phyloP scores from a whole-genome alignment of 495 filamentous ascomycete species.

The Trichoderma virens region DNA sequence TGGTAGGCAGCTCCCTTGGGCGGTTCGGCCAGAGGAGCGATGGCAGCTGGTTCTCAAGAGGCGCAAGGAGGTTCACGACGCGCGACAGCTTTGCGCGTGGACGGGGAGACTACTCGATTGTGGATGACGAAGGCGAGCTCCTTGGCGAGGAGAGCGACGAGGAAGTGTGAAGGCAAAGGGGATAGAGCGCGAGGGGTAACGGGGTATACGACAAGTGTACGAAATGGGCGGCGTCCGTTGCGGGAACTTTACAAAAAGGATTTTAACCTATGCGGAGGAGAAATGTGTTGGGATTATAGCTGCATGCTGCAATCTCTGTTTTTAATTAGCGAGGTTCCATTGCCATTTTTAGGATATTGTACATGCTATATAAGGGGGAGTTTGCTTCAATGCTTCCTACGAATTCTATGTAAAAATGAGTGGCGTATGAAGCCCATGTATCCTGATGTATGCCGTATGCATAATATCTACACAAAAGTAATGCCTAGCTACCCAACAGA shows the following conservation, averaged over 20 bases:
- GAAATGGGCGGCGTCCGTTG: too few species aligned
- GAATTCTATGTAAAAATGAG: too few species aligned
- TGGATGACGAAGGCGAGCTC: conserved; percentile 88
- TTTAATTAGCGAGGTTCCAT: neutral
- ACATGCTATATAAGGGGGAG: neutral
- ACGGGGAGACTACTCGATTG: conserved; percentile 74
- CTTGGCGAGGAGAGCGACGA: conserved; percentile 91
- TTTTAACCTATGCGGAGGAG: too few species aligned
- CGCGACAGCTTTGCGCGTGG: conserved; percentile 78
- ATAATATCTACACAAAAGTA: too few species aligned
- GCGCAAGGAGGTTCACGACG: conserved; percentile 63
- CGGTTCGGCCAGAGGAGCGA: conserved; percentile 27
- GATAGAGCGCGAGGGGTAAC: too few species aligned
- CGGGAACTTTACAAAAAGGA: too few species aligned
- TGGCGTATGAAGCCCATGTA: too few species aligned
- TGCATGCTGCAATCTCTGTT: neutral
- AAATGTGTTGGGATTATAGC: neutral
- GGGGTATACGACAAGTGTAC: too few species aligned
- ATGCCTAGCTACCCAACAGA: too few species aligned
- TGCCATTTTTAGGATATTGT: neutral
- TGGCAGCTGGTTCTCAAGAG: conserved; percentile 40
- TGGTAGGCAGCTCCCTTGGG: conserved; percentile 38
- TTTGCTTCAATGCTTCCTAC: neutral
- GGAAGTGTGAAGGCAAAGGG: conserved; percentile 51
- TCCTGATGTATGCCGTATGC: too few species aligned